phyloP scores from a whole-genome alignment of 2,329 filamentous ascomycete species.

The Fusarium fujikuroi region DNA sequence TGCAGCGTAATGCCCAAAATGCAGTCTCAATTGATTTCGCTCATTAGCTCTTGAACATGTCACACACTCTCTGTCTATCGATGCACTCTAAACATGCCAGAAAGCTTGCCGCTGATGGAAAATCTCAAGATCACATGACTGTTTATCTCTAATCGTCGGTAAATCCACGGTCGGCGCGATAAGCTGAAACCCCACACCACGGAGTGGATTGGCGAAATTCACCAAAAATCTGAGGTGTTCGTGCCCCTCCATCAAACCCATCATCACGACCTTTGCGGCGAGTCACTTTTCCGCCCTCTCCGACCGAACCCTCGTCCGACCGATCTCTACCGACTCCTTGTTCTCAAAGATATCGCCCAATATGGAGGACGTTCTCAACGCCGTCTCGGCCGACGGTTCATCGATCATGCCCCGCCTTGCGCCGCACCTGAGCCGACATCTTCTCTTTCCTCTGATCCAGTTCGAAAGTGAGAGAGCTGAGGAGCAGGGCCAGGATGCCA shows the following conservation, averaged over 20 bases:
- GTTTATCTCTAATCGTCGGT: slow-evolving; percentile 42
- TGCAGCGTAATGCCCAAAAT: neutral
- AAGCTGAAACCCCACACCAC: slow-evolving; percentile 50
- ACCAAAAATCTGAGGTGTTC: slow-evolving; percentile 50
- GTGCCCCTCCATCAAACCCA: slow-evolving; percentile 52
- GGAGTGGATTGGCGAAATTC: slow-evolving; percentile 54
- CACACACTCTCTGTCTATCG: slow-evolving; percentile 22
- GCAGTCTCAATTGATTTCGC: slow-evolving; percentile 21
- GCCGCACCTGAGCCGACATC: slow-evolving; percentile 91
- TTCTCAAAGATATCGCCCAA: slow-evolving; percentile 34
- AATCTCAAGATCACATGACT: slow-evolving; percentile 54
- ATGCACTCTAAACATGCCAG: slow-evolving; percentile 24
- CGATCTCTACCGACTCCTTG: slow-evolving; percentile 16
- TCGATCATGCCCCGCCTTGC: slow-evolving; percentile 90
- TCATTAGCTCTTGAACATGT: slow-evolving; percentile 2
- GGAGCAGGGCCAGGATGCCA: slow-evolving; percentile 70
- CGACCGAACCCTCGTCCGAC: slow-evolving; percentile 23
- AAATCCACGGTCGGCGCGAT: slow-evolving; percentile 49
- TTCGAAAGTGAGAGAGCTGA: slow-evolving; percentile 86
- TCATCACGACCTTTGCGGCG: slow-evolving; percentile 41
- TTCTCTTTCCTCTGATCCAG: slow-evolving; percentile 96
- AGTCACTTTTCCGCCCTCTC: slow-evolving; percentile 40
- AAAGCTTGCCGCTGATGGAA: slow-evolving; percentile 42
- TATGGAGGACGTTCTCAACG: slow-evolving; percentile 58
- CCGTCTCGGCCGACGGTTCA: slow-evolving; percentile 73